phyloP scores from a whole-genome alignment of 148 eudicot species.

The Vaccinium myrtillus region DNA sequence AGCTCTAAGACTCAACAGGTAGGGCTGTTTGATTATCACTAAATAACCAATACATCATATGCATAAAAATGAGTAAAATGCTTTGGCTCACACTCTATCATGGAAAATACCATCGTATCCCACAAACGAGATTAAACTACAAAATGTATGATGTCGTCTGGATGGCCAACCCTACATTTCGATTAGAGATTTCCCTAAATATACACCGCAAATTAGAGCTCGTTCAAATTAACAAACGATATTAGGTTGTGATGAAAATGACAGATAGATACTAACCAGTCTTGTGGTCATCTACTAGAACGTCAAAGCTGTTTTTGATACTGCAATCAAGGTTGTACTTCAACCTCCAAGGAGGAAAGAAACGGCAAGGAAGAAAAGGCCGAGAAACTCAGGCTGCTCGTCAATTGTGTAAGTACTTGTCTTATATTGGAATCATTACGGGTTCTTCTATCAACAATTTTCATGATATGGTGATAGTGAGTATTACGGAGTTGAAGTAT shows the following conservation, averaged over 20 bases:
- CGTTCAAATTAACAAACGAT: neutral
- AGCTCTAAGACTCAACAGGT: constrained; percentile 99
- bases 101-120: neutral
- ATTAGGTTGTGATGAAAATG: neutral
- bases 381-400: constrained; percentile 66
- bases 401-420: constrained; percentile 69
- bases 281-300: constrained; percentile 43
- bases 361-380: constrained; percentile 53
- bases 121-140: neutral
- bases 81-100: neutral
- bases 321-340: constrained; percentile 91
- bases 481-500: neutral
- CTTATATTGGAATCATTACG: neutral
- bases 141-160: neutral
- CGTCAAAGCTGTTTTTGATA: constrained; percentile 85
- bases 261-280: neutral
- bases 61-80: neutral
- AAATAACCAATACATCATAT: neutral
- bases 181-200: neutral
- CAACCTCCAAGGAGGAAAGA: constrained; percentile 95
- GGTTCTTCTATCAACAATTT: neutral
- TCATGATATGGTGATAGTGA: no score
- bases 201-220: neutral
- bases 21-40: neutral
- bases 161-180: neutral